These are phyloP conservation scores for Musa troglodytarum DNA, from an alignment of 176 grass and related monocot genomes.

Conservation along the genomic window DNA sequence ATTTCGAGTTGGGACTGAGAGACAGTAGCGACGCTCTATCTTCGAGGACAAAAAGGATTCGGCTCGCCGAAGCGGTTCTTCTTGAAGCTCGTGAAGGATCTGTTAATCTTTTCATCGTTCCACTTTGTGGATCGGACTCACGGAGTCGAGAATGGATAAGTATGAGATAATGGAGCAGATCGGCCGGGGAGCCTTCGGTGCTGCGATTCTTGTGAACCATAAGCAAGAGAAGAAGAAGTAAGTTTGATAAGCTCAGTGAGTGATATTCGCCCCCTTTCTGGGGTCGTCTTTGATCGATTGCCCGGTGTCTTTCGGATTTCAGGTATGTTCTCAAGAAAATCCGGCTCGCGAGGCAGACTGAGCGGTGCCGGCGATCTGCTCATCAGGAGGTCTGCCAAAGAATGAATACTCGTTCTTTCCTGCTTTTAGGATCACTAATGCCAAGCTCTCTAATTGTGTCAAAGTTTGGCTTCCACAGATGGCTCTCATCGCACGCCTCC, in stretches of 20 bases:
- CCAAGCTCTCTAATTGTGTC: slow-evolving; percentile 6
- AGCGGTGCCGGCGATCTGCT: slow-evolving; percentile 87
- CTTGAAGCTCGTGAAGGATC: neutral
- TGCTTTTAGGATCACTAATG: neutral
- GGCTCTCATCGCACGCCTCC: slow-evolving; percentile 89
- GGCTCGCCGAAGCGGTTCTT: neutral
- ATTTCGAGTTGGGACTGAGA: neutral
- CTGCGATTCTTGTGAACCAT: slow-evolving; percentile 97
- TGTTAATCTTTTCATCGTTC: neutral
- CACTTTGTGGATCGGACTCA: slow-evolving; percentile 26
- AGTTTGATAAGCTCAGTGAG: neutral
- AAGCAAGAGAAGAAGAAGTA: slow-evolving; percentile 93
- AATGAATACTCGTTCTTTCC: neutral
- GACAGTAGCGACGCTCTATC: neutral
- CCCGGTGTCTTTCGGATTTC: neutral
- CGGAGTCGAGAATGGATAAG: slow-evolving; percentile 93
- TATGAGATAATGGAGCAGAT: slow-evolving; percentile 99
- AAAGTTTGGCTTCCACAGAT: slow-evolving; percentile 51
- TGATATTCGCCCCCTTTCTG: neutral
- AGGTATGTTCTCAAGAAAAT: slow-evolving; percentile 99
- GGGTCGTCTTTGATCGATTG: neutral
- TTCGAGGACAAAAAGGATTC: neutral
- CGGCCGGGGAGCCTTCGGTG: slow-evolving; percentile 91
- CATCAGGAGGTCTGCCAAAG: slow-evolving; percentile 75
- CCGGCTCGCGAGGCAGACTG: slow-evolving; percentile 79